Conservation (phyloP, 495 filamentous ascomycete species). For the Xylaria acuta region DNA sequence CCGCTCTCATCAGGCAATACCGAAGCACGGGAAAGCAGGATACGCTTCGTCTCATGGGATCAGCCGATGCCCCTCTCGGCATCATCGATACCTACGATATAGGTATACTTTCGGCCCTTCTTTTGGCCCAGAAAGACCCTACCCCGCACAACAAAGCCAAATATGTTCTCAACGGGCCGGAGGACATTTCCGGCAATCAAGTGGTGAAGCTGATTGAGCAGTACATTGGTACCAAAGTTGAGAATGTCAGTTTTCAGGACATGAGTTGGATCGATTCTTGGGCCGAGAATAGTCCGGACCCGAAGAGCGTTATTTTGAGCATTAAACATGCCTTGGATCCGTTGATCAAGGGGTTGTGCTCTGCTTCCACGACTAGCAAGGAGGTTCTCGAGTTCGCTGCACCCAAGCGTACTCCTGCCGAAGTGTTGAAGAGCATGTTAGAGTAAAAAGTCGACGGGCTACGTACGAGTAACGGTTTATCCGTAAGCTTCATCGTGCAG, state of each 20-base stretch:
- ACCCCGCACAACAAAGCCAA: conserved; percentile 45
- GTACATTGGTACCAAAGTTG: conserved; percentile 44
- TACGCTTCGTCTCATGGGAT: conserved; percentile 31
- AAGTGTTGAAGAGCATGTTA: conserved; percentile 23
- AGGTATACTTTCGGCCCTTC: conserved; percentile 49
- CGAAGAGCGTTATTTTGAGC: not conserved
- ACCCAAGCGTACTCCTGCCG: conserved; percentile 26
- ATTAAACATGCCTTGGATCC: conserved; percentile 30
- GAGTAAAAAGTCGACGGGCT: not conserved
- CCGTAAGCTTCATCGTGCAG: not conserved
- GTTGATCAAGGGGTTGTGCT: conserved; percentile 41
- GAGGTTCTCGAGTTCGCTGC: conserved; percentile 31
- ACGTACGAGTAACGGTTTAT: not conserved
- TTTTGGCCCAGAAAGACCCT: conserved; percentile 44
- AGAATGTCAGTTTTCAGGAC: conserved; percentile 49
- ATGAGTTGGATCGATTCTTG: conserved; percentile 41
- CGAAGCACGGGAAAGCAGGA: conserved; percentile 49
- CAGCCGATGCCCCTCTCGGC: conserved; percentile 46
- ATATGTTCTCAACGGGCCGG: conserved; percentile 54
- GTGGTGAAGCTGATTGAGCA: conserved; percentile 51
- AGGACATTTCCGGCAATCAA: conserved; percentile 48
- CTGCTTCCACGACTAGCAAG: conserved; percentile 46
- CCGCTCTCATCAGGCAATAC: conserved; percentile 41
- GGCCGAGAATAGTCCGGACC: conserved; percentile 34
- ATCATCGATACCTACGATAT: conserved; percentile 49